Evolutionary conservation across 2,329 filamentous ascomycete genomes (phyloP).

Genomic region (Exophiala bonariae): DNA sequence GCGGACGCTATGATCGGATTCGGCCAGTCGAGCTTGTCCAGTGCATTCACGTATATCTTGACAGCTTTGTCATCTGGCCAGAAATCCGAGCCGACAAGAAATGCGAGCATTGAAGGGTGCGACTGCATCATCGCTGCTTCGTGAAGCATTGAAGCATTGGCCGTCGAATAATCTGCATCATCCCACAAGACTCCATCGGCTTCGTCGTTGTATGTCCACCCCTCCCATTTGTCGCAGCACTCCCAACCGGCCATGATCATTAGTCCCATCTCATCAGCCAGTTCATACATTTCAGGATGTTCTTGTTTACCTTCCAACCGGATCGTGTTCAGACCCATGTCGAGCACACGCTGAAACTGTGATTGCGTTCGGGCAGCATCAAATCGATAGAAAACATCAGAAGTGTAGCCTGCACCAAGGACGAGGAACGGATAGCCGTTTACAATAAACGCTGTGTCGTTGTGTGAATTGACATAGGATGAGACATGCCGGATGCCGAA

Average conservation of each 20-base stretch:
- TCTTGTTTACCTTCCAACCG: constrained; percentile 66
- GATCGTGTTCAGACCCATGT: constrained; percentile 64
- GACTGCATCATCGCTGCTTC: constrained; percentile 61
- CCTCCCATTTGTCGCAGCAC: constrained; percentile 69
- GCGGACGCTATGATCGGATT: constrained; percentile 60
- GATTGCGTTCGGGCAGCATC: constrained; percentile 47
- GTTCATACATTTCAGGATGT: constrained; percentile 60
- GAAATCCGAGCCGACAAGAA: constrained; percentile 62
- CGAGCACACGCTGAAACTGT: constrained; percentile 56
- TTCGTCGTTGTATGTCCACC: constrained; percentile 63
- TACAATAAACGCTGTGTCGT: constrained; percentile 57
- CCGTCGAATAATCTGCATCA: constrained; percentile 56
- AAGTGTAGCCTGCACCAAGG: constrained; percentile 59
- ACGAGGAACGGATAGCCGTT: constrained; percentile 62
- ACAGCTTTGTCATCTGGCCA: constrained; percentile 62
- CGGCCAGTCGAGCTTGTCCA: constrained; percentile 56
- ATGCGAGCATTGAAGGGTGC: constrained; percentile 60
- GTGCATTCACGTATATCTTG: constrained; percentile 52
- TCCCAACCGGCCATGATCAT: constrained; percentile 67
- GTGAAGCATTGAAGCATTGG: constrained; percentile 57
- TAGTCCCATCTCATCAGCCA: constrained; percentile 60
- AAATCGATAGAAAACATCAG: constrained; percentile 64
- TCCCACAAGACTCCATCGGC: constrained; percentile 48
- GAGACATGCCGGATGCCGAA: constrained; percentile 60
- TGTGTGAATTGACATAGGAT: constrained; percentile 50